These are phyloP conservation scores for Euptelea pleiosperma DNA, from an alignment of 164 flowering plant species.

Conservation along the genomic window DNA sequence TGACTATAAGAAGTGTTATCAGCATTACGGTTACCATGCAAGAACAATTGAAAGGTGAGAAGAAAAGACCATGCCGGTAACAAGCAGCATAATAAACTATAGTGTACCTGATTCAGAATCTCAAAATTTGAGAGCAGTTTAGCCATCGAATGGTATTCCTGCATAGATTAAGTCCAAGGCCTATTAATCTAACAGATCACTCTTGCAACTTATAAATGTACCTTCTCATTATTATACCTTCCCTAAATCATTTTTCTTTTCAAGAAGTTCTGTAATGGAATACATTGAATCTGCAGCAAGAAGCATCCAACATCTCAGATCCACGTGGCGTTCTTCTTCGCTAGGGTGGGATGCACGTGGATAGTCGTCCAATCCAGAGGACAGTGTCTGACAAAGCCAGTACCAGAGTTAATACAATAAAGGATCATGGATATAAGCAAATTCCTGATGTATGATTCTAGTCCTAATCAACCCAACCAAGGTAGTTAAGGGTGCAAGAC, in stretches of 20 bases:
- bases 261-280: slow-evolving; percentile 54
- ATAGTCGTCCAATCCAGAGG: slow-evolving; percentile 96
- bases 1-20: too few relatives aligned
- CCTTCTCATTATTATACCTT: slow-evolving; percentile 44
- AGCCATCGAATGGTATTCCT: slow-evolving; percentile 63
- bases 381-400: slow-evolving; percentile 53
- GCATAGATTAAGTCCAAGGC: slow-evolving; percentile 25
- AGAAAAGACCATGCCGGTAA: neutral
- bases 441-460: neutral
- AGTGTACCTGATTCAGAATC: slow-evolving; percentile 65
- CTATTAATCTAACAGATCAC: neutral
- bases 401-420: slow-evolving; percentile 6
- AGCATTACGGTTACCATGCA: too few relatives aligned
- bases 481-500: too few relatives aligned
- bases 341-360: slow-evolving; percentile 97
- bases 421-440: neutral
- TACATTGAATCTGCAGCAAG: slow-evolving; percentile 88
- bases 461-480: neutral
- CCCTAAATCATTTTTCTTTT: slow-evolving; percentile 27
- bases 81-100: neutral
- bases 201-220: neutral
- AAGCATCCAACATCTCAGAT: slow-evolving; percentile 97
- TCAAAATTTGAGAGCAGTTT: slow-evolving; percentile 71
- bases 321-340: slow-evolving; percentile 92
- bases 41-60: neutral